Base-by-base conservation (phyloP, 2,329 filamentous ascomycete species). In the Aureobasidium pullulans region DNA sequence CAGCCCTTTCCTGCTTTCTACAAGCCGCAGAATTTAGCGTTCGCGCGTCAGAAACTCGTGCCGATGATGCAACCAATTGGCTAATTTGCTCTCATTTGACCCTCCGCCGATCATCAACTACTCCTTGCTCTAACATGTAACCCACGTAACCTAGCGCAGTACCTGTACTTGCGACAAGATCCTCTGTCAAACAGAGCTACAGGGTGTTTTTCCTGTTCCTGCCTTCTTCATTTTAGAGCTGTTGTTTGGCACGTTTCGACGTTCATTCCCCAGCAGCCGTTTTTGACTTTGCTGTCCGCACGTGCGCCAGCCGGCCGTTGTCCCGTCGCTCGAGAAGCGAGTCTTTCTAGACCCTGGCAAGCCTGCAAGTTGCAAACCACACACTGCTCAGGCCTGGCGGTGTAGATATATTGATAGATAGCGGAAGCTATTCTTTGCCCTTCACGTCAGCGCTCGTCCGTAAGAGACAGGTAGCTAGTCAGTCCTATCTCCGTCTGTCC, bases 31-130 rank as follows among this genome's bases (percentile, higher is more conserved):
- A 36, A 40, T 56, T 46, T 54, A 34, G 50, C 39, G 49, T 53
- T 53, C 39, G 28, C 28, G 39, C 36, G 49, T 37, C 7, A 43
- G 52, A 44, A 56, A 46, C 29, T 56, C 28, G 16, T 57, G 32
- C 54, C 54, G 43, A 48, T 57, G 54, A 57, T 40, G 8, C 43
- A 31, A 57, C 10, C 32, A 48, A 48, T 57, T 57, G 54, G 54
- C 50, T 40, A 54, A 57, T 57, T 32, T 46, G 31, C 29, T 28
- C 31, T 23, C 40, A 23, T 23, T 5, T 34, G 34, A 40, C 23
- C 49, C 28, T 39, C 31, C 13, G 47, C 47, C 47, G 47, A 49
- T 49, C 50, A 28, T 54, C 34, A 28, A 57, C 31, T 49, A 46
- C 53, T 37, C 42, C 42, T 40, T 54, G 50, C 50, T 43, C 37